Evolutionary conservation across 768 basidiomycete species (phyloP).

Genomic region (Tricholomella constricta): DNA sequence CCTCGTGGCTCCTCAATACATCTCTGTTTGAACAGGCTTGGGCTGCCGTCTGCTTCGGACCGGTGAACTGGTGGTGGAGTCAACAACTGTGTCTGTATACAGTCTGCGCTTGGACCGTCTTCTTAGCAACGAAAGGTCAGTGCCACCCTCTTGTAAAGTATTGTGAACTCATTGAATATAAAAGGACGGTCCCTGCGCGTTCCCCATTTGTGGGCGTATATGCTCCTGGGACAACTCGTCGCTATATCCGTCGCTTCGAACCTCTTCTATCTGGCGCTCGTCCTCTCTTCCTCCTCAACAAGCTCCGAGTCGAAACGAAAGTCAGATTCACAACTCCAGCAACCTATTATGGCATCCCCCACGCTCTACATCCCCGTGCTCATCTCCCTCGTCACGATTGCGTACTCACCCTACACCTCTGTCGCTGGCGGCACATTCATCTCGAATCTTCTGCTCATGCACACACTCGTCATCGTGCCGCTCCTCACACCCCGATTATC

Average conservation of each 20-base stretch:
- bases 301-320: neutral
- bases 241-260: constrained; percentile 68
- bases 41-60: constrained; percentile 43
- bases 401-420: constrained; percentile 43
- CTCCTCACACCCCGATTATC: constrained; percentile 34
- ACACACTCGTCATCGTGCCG: constrained; percentile 55
- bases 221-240: constrained; percentile 73
- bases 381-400: constrained; percentile 46
- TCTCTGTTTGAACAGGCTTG: constrained; percentile 64
- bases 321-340: neutral
- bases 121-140: constrained; percentile 56
- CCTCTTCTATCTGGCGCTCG: constrained; percentile 58
- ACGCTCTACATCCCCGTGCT: constrained; percentile 45
- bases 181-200: constrained; percentile 41
- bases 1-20: constrained; percentile 56
- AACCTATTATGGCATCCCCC: constrained; percentile 12
- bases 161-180: neutral
- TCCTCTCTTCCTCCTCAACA: constrained; percentile 33
- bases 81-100: constrained; percentile 65
- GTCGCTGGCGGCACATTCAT: constrained; percentile 45
- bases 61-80: constrained; percentile 70
- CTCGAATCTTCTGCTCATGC: constrained; percentile 61
- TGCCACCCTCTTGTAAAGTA: constrained; percentile 8
- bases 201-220: constrained; percentile 63
- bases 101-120: constrained; percentile 55